phyloP scores from a whole-genome alignment of 495 filamentous ascomycete genomes.

The Massariosphaeria phaeospora region DNA sequence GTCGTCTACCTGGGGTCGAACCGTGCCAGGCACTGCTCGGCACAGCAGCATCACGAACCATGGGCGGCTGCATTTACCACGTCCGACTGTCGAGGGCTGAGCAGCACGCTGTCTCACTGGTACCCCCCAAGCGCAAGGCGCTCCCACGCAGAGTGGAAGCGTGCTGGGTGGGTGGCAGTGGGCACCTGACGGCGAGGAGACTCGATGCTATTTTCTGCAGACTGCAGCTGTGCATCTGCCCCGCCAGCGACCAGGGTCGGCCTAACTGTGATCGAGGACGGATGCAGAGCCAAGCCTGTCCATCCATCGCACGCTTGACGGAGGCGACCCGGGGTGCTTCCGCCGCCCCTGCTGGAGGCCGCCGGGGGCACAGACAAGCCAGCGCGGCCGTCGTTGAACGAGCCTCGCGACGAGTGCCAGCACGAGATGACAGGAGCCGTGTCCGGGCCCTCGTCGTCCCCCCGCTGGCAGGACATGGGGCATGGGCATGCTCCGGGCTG shows the following conservation, averaged over 20 bases:
- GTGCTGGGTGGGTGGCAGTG: neutral
- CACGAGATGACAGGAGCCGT: conserved; percentile 6
- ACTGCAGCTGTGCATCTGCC: neutral
- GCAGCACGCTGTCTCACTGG: neutral
- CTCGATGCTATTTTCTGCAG: neutral
- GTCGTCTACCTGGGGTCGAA: too few relatives aligned
- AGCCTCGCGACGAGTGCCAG: neutral
- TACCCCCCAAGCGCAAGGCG: neutral
- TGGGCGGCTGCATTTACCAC: too few relatives aligned
- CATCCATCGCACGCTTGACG: conserved; percentile 8
- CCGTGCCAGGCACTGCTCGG: too few relatives aligned
- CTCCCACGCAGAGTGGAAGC: neutral
- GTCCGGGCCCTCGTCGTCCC: neutral
- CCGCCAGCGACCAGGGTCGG: neutral
- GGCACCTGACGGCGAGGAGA: conserved; percentile 4
- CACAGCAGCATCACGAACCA: too few relatives aligned
- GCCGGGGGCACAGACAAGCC: conserved; percentile 1
- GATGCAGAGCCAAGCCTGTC: conserved; percentile 9
- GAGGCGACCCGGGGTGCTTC: conserved; percentile 26
- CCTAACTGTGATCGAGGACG: conserved; percentile 7
- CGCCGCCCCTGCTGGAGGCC: neutral
- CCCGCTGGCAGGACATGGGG: too few relatives aligned
- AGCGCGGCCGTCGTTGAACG: neutral
- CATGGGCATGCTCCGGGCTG: too few relatives aligned
- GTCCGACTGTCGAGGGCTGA: neutral